Conservation (phyloP, 768 basidiomycete genomes). For the Xanthoconium purpureum region DNA sequence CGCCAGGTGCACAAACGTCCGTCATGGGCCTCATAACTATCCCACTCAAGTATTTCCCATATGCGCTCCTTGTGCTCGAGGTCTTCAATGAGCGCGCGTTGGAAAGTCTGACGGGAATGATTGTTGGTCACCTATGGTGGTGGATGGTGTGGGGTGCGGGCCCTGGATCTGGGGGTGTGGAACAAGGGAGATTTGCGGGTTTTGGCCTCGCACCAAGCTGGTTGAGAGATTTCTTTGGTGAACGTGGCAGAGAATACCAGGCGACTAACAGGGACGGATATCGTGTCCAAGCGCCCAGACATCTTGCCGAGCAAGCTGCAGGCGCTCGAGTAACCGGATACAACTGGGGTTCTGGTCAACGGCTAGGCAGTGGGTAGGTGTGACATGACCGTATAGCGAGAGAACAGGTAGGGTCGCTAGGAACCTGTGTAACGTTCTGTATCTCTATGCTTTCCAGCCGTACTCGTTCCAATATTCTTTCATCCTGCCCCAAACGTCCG, state of each 20-base stretch:
- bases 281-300: constrained; percentile 55
- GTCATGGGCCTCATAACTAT: constrained; percentile 77
- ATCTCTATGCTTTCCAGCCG: constrained; percentile 24
- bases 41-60: constrained; percentile 72
- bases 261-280: constrained; percentile 47
- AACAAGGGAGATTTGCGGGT: constrained; percentile 36
- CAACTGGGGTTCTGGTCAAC: constrained; percentile 54
- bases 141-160: constrained; percentile 59
- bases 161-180: constrained; percentile 37
- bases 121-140: constrained; percentile 83
- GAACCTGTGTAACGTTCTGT: not conserved
- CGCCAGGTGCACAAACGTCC: constrained; percentile 64
- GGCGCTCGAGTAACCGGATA: constrained; percentile 32
- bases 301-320: constrained; percentile 21
- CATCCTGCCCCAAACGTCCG: constrained; percentile 68
- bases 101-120: constrained; percentile 59
- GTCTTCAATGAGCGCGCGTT: constrained; percentile 63
- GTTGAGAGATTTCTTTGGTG: constrained; percentile 51
- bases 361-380: constrained; percentile 39
- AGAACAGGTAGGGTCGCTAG: not conserved
- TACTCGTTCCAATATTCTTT: constrained; percentile 52
- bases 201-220: constrained; percentile 57
- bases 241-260: constrained; percentile 31
- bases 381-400: not conserved
- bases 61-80: constrained; percentile 70